These are phyloP conservation scores for Pythium grandisporangium DNA, from an alignment of 352 stramenopile species.

Conservation along the genomic window DNA sequence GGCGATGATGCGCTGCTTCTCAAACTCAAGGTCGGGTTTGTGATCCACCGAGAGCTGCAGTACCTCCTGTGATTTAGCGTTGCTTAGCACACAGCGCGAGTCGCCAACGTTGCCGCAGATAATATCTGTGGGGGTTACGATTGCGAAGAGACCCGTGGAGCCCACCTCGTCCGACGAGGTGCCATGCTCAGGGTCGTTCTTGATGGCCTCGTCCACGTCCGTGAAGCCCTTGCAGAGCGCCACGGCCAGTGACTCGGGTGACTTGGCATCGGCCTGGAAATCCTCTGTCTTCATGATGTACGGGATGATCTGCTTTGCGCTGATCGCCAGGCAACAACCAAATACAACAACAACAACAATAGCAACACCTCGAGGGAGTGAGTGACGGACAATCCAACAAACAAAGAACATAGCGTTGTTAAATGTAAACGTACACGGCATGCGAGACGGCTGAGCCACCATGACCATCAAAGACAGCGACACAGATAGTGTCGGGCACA, in stretches of 20 bases:
- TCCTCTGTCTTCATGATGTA: slow-evolving; percentile 58
- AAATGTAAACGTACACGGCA: slow-evolving; percentile 34
- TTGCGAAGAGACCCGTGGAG: slow-evolving; percentile 71
- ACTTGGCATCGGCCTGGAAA: slow-evolving; percentile 62
- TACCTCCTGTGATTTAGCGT: slow-evolving; percentile 53
- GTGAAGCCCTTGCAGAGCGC: slow-evolving; percentile 74
- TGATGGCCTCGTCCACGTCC: slow-evolving; percentile 56
- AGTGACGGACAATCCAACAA: background rate
- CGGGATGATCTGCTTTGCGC: slow-evolving; percentile 55
- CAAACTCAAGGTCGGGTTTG: slow-evolving; percentile 80
- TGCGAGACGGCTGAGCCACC: slow-evolving; percentile 58
- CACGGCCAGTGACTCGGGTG: slow-evolving; percentile 56
- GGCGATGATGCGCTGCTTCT: slow-evolving; percentile 79
- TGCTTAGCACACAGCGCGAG: slow-evolving; percentile 80
- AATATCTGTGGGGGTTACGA: slow-evolving; percentile 76
- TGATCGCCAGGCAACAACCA: too few relatives aligned
- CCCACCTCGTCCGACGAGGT: slow-evolving; percentile 70
- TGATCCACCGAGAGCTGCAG: slow-evolving; percentile 80
- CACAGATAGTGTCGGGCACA: slow-evolving; percentile 43
- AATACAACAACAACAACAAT: background rate
- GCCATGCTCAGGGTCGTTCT: slow-evolving; percentile 54
- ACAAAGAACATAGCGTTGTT: background rate
- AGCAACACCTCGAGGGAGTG: too few relatives aligned
- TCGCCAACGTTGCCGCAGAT: slow-evolving; percentile 79
- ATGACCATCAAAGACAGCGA: slow-evolving; percentile 82